These are phyloP conservation scores for Quercus glauca DNA, from an alignment of 306 rosid species.

Conservation along the genomic window DNA sequence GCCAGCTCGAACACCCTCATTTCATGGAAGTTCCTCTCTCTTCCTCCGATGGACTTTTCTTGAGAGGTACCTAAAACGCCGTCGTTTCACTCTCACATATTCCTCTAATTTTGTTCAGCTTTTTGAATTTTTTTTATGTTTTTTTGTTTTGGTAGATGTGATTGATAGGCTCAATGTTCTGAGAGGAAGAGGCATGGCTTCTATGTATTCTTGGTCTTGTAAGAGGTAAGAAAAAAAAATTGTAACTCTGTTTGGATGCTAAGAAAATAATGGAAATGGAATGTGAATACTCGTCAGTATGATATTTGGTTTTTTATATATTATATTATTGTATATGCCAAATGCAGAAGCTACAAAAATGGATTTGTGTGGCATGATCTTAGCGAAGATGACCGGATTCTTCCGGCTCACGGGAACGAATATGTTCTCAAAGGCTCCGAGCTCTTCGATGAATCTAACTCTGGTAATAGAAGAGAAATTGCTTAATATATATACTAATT, in stretches of 20 bases:
- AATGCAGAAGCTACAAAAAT: constrained; percentile 77
- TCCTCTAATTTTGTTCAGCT: neutral
- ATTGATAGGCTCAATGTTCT: constrained; percentile 64
- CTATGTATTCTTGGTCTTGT: constrained; percentile 86
- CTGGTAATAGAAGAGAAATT: constrained; percentile 43
- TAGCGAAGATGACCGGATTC: constrained; percentile 70
- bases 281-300: neutral
- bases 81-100: neutral
- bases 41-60: constrained; percentile 63
- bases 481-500: neutral
- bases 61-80: constrained; percentile 55
- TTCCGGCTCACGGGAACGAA: constrained; percentile 82
- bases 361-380: constrained; percentile 99
- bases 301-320: neutral
- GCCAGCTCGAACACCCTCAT: constrained; percentile 95
- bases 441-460: constrained; percentile 74
- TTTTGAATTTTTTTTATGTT: neutral
- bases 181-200: constrained; percentile 94
- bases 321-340: constrained; percentile 14
- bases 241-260: constrained; percentile 18
- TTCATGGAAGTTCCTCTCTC: constrained; percentile 86
- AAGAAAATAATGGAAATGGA: constrained; percentile 5
- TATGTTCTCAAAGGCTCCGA: constrained; percentile 96
- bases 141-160: constrained; percentile 54
- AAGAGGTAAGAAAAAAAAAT: constrained; percentile 57